Percentiles rank a stretch among this genome's conserved stretches.
Conservation (phyloP, 768 basidiomycete genomes). For the Lentinula aciculospora region DNA sequence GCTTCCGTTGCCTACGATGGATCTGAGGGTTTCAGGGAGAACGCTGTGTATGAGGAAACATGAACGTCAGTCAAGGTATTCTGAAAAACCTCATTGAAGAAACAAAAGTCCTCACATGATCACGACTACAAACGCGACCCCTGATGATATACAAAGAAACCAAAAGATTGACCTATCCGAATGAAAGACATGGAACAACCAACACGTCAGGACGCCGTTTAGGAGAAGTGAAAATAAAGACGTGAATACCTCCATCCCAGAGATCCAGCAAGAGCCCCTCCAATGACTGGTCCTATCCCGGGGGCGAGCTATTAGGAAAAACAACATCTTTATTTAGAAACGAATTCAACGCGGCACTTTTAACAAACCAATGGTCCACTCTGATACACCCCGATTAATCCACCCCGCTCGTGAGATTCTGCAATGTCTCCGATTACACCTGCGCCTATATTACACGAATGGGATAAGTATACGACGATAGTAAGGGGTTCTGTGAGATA, state of each 20-base stretch:
- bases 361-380: conserved; percentile 51
- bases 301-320: conserved; percentile 65
- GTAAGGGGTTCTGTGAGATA: background rate
- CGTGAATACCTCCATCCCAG: conserved; percentile 53
- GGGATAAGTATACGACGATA: background rate
- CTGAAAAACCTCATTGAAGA: conserved; percentile 15
- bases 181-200: background rate
- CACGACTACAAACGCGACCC: conserved; percentile 39
- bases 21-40: conserved; percentile 49
- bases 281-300: conserved; percentile 51
- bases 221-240: background rate
- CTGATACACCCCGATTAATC: conserved; percentile 63
- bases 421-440: conserved; percentile 79
- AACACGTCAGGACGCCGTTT: no score
- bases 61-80: conserved; percentile 28
- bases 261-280: conserved; percentile 49
- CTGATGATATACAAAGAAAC: conserved; percentile 49
- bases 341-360: no score
- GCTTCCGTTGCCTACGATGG: conserved; percentile 49
- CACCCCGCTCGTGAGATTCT: conserved; percentile 66
- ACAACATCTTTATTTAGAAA: no score
- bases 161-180: conserved; percentile 60
- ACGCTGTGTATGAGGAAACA: conserved; percentile 31
- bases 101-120: conserved; percentile 38
- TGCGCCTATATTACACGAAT: no score